Conservation (phyloP, 495 filamentous ascomycete species). For the Tetracladium setigerum region DNA sequence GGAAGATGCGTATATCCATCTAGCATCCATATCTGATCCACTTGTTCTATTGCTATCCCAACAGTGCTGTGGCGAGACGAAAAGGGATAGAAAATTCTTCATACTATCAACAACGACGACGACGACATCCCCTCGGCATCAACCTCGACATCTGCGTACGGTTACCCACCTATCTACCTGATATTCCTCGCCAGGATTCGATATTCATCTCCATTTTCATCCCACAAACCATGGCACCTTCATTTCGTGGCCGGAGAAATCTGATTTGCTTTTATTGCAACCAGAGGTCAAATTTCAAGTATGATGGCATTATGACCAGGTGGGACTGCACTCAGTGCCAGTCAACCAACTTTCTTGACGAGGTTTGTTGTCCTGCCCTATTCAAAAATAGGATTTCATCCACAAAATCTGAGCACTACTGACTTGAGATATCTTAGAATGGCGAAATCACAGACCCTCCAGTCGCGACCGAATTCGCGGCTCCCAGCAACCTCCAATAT, state of each 20-base stretch:
- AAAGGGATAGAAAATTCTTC: too few relatives aligned
- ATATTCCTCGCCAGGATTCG: too few relatives aligned
- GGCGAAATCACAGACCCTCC: slow-evolving; percentile 86
- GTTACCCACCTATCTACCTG: too few relatives aligned
- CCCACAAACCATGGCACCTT: slow-evolving; percentile 33
- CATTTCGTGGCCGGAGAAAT: slow-evolving; percentile 34
- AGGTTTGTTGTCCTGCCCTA: slow-evolving; percentile 28
- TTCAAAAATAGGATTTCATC: too few relatives aligned
- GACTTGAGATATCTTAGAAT: slow-evolving; percentile 39
- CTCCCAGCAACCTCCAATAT: slow-evolving; percentile 30
- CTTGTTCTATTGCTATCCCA: too few relatives aligned
- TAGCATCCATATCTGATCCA: too few relatives aligned
- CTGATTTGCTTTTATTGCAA: slow-evolving; percentile 76
- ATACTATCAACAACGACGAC: too few relatives aligned
- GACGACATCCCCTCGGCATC: too few relatives aligned
- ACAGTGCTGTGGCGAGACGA: too few relatives aligned
- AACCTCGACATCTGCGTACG: too few relatives aligned
- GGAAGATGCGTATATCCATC: too few relatives aligned
- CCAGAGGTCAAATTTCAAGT: slow-evolving; percentile 45
- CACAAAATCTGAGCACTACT: slow-evolving; percentile 10
- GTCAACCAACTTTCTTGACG: slow-evolving; percentile 75
- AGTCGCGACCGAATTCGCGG: slow-evolving; percentile 34
- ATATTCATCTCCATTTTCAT: too few relatives aligned
- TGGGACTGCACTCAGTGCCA: slow-evolving; percentile 71
- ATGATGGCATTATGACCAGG: slow-evolving; percentile 39